Base-by-base conservation (phyloP, 192 early-diverging fungal species). In the Coemansia sp. region DNA sequence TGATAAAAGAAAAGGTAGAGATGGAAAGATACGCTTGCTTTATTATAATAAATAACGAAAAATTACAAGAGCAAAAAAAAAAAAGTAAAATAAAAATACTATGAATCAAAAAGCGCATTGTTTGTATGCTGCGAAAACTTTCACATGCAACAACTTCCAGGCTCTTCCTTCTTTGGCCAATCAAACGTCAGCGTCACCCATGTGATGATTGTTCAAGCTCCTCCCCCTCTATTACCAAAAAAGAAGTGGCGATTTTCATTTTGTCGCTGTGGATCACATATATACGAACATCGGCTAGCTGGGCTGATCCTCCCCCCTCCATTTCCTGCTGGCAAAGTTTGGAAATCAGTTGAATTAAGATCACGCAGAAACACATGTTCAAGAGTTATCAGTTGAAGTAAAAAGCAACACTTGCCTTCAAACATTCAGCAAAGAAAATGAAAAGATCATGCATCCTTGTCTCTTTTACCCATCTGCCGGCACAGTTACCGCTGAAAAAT, bases 71-170 rank as follows among this genome's bases (percentile, higher is more conserved):
- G 10, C 8, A 53, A 53, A 23, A 53, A 23, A 23, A 8, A 26
- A 54, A 7, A 23, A 53, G 50, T 8, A 10, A 1, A 23, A 54
- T 26, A 26, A 54, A 44, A 44, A 13, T 10, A 54, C 26, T 3
- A 26, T 26, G 26, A 26, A 26, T 26, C 26, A 26, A 26, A 26
- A 26, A 26, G 26, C 3, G 26, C 26, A 26, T 26, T 26, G 26
- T 26, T 26, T 26, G 26, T 26, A 26, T 3, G 26, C 26, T 8
- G 21, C 4, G 52, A 54, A 53, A 54, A 26, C 26, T 54, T 54
- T 54, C 52, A 54, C 52, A 54, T 54, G 52, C 43, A 44, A 9
- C 43, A 44, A 44, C 9, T 54, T 54, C 19, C 21, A 54, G 26
- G 26, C 26, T 26, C 21, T 54, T 54, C 21, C 13, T 9, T 9